Base-by-base conservation (phyloP, 768 basidiomycete genomes). In the Mycena metata region DNA sequence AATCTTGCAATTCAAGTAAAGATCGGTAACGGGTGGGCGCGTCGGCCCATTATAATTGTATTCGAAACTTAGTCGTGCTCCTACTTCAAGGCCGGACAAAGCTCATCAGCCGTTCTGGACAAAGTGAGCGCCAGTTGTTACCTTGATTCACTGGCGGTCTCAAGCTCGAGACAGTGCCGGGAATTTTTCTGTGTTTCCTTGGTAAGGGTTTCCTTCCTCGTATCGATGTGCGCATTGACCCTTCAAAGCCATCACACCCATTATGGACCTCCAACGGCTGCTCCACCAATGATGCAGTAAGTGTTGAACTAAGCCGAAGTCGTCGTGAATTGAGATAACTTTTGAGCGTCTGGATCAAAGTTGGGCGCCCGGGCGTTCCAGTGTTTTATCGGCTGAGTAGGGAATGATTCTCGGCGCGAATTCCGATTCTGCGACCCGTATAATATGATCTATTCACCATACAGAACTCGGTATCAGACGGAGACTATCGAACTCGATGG, bases 21-120 rank as follows among this genome's bases (percentile, higher is more conserved):
- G 58, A 66, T 66, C 39, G 65, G 65, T 6, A 66, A 66, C 30
- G 58, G 65, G 65, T 66, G 58, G 65, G 65, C 60, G 30, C 58
- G 56, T 51, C 4, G 19, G n/a, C 19, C 0, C 8, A 52, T 52
- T 13, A 39, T 8, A 6, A 30, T 54, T 19, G 7, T 23, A 10
- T 43, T 11, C 49, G n/a, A 21, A 59, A 47, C 9, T 47, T 30
- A 12, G 16, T n/a, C 33, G 1, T 10, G 45, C 13, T 36, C 24
- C 35, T 19, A 17, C 16, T 41, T 17, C 16, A 58, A 66, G 65
- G 21, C 49, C 65, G 15, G 58, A 66, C 51, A 24, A 26, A 23
- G 65, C 57, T 3, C 65, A 66, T 46, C 39, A 43, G 24, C 58
- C 65, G 47, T 66, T 66, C 30, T 66, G 65, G 65, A 66, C 65